Conservation (phyloP, 2,329 filamentous ascomycete genomes). For the Fusarium armeniacum region DNA sequence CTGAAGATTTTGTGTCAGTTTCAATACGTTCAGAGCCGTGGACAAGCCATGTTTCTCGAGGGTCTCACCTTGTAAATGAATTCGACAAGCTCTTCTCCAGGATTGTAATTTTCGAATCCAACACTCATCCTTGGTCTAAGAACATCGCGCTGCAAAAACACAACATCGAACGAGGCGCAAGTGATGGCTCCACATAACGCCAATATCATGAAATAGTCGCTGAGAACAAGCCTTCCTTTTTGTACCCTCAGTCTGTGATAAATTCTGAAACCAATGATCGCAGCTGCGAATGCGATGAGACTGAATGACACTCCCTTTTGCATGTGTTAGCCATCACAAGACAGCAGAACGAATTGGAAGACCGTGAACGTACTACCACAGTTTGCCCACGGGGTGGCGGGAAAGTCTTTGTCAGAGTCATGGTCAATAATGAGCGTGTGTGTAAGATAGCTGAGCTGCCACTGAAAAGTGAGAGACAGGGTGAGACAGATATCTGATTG, state of each 20-base stretch:
- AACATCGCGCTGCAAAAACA: conserved; percentile 23
- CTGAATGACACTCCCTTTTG: conserved; percentile 18
- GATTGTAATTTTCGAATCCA: conserved; percentile 28
- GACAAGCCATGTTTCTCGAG: fast-evolving
- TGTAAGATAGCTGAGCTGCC: conserved; percentile 7
- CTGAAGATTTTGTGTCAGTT: conserved; percentile 8
- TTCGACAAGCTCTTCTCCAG: conserved; percentile 21
- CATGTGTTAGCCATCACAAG: neutral
- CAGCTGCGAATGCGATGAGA: conserved; percentile 18
- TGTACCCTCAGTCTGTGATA: conserved; percentile 31
- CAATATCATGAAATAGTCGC: conserved; percentile 34
- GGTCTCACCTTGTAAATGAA: conserved; percentile 35
- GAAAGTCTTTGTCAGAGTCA: conserved; percentile 30
- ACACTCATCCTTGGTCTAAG: conserved; percentile 32
- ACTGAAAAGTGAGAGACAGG: conserved; percentile 18
- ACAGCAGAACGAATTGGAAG: neutral
- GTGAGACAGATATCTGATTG: conserved; percentile 14
- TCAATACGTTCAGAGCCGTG: fast-evolving
- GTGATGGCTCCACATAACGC: conserved; percentile 26
- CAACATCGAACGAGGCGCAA: conserved; percentile 24
- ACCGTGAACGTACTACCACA: conserved; percentile 22
- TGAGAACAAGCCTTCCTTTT: conserved; percentile 11
- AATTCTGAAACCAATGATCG: conserved; percentile 21
- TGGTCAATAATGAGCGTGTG: conserved; percentile 25
- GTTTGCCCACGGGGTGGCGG: conserved; percentile 22